These are phyloP conservation scores for Solanum arcanum DNA, from an alignment of 257 asterid species.

Conservation along the genomic window DNA sequence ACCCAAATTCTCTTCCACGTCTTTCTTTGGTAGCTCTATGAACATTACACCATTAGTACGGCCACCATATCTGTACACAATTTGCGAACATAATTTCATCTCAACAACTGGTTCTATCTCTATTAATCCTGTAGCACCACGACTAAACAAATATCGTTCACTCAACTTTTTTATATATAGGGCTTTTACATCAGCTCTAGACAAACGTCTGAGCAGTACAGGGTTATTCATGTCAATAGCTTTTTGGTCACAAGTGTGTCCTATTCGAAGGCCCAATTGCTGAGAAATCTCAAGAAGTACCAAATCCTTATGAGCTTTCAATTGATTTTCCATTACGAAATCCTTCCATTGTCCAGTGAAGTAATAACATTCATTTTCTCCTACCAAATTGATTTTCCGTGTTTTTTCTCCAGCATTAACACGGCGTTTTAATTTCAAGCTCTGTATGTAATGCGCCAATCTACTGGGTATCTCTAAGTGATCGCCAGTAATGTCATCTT, in stretches of 20 bases:
- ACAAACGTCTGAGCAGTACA: background rate
- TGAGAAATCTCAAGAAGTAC: background rate
- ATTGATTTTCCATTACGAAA: background rate
- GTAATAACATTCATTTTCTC: background rate
- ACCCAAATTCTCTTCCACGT: background rate
- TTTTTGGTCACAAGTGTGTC: background rate
- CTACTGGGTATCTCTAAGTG: background rate
- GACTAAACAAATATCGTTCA: background rate
- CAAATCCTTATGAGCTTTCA: background rate
- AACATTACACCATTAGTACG: background rate
- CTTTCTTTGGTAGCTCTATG: background rate
- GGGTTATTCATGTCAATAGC: background rate
- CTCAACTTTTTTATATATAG: background rate
- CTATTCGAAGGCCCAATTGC: background rate
- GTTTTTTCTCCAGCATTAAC: background rate
- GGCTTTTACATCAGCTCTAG: background rate
- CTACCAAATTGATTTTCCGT: background rate
- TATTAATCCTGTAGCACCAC: background rate
- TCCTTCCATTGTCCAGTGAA: background rate
- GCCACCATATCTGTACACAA: slow-evolving; percentile 1
- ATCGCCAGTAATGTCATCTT: background rate
- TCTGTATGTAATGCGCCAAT: background rate
- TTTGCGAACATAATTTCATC: background rate
- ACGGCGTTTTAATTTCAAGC: background rate
- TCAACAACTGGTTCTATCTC: background rate